Evolutionary conservation across 75 land plant genomes (phyloP).

Genomic region (Pinus tabuliformis): DNA sequence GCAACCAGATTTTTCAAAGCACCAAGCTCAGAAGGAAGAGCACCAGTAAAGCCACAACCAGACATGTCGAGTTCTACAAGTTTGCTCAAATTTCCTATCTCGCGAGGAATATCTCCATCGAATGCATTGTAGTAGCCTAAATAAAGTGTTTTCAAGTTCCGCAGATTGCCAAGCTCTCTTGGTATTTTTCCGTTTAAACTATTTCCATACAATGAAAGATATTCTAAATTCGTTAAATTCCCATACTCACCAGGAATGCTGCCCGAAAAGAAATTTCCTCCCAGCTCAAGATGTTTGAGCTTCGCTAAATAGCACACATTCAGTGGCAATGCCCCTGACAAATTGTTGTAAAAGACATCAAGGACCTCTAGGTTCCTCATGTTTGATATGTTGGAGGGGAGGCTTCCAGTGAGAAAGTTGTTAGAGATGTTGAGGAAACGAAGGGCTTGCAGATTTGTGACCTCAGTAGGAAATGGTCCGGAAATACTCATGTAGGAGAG

Average conservation of each 20-base stretch:
- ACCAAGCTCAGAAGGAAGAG: conserved; percentile 54
- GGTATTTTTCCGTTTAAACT: conserved; percentile 70
- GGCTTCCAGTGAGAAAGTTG: conserved; percentile 47
- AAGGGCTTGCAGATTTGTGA: conserved; percentile 28
- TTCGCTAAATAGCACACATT: conserved; percentile 34
- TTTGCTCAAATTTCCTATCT: conserved; percentile 49
- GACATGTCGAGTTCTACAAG: conserved; percentile 60
- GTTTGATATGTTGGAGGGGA: conserved; percentile 34
- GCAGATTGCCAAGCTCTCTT: conserved; percentile 55
- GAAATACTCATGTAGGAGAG: conserved; percentile 56
- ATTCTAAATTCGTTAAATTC: conserved; percentile 33
- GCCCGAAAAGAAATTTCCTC: conserved; percentile 78
- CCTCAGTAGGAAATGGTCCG: conserved; percentile 35
- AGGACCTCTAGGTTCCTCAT: conserved; percentile 37
- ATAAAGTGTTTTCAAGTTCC: conserved; percentile 47
- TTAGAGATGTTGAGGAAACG: conserved; percentile 63
- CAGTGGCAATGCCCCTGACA: conserved; percentile 44
- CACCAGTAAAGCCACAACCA: conserved; percentile 53
- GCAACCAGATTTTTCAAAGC: conserved; percentile 41
- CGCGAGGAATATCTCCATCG: conserved; percentile 64
- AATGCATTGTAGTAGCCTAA: conserved; percentile 72
- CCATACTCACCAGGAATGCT: conserved; percentile 64
- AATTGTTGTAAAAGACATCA: conserved; percentile 68
- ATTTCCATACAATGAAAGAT: conserved; percentile 65
- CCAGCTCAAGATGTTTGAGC: conserved; percentile 60